A percentile compares a stretch with the other conserved stretches of the same genome.
phyloP scores from a whole-genome alignment of 1,139 yeast species.

The Diutina sp. region DNA sequence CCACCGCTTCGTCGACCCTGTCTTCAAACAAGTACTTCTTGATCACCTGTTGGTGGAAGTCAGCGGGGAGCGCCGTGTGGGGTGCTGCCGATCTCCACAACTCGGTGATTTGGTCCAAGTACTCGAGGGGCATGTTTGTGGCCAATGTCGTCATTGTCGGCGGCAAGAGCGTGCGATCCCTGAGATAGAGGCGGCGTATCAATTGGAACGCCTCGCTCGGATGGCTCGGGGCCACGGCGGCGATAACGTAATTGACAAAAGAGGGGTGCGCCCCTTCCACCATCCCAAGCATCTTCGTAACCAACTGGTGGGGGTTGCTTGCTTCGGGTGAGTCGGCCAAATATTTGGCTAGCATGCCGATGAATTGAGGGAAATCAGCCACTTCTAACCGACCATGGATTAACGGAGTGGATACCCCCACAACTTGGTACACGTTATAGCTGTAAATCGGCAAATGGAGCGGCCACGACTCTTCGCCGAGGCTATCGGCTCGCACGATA shows the following conservation, averaged over 20 bases:
- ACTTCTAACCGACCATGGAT: background rate
- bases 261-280: background rate
- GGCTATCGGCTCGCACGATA: background rate
- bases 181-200: background rate
- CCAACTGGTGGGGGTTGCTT: background rate
- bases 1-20: background rate
- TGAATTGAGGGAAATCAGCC: background rate
- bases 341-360: background rate
- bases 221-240: background rate
- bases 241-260: background rate
- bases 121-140: background rate
- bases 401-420: background rate
- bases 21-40: background rate
- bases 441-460: background rate
- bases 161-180: background rate
- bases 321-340: background rate
- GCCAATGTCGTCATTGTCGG: background rate
- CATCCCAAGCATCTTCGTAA: background rate
- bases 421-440: background rate
- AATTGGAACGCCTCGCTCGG: background rate
- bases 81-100: background rate
- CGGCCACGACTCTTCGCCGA: background rate
- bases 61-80: background rate
- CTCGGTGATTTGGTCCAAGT: background rate
- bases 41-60: background rate